Conservation (phyloP, 371 early-diverging fungal species). For the Conidiobolus incongruus region DNA sequence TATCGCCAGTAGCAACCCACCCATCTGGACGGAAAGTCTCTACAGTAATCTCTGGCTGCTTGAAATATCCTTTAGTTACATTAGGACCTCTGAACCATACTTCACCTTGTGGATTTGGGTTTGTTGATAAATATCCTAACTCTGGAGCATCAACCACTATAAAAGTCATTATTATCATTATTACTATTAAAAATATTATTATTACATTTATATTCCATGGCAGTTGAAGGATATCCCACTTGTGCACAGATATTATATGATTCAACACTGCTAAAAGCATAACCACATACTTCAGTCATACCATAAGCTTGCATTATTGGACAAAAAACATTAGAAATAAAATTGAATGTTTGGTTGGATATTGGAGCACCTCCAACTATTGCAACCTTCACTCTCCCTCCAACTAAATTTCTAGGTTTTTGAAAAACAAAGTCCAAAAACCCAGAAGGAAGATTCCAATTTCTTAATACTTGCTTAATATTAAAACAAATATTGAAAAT, state of each 20-base stretch:
- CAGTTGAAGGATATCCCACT: too few species aligned
- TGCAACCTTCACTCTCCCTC: constrained; percentile 73
- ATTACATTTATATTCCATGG: too few species aligned
- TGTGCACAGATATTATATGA: too few species aligned
- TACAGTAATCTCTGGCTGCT: constrained; percentile 46
- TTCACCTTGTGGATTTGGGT: constrained; percentile 65
- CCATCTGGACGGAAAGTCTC: constrained; percentile 58
- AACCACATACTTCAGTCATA: constrained; percentile 34
- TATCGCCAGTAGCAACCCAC: constrained; percentile 92
- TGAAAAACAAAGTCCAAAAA: constrained; percentile 75
- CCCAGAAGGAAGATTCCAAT: constrained; percentile 32
- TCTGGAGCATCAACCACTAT: constrained; percentile 80
- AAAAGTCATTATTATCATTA: too few species aligned
- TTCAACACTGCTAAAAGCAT: constrained; percentile 32
- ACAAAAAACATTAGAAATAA: constrained; percentile 62
- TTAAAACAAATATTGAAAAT: constrained; percentile 53
- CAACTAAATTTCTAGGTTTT: constrained; percentile 71
- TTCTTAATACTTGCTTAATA: constrained; percentile 38
- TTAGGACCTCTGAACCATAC: constrained; percentile 68
- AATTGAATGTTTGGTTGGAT: constrained; percentile 58
- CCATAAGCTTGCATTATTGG: constrained; percentile 88
- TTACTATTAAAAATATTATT: too few species aligned
- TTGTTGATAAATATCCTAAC: constrained; percentile 41
- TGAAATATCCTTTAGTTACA: constrained; percentile 54
- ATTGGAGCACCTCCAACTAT: constrained; percentile 92